Percentiles rank a stretch among this genome's conserved stretches.
Evolutionary conservation across 2,329 filamentous ascomycete genomes (phyloP).

Genomic region (Aspergillus terreus): DNA sequence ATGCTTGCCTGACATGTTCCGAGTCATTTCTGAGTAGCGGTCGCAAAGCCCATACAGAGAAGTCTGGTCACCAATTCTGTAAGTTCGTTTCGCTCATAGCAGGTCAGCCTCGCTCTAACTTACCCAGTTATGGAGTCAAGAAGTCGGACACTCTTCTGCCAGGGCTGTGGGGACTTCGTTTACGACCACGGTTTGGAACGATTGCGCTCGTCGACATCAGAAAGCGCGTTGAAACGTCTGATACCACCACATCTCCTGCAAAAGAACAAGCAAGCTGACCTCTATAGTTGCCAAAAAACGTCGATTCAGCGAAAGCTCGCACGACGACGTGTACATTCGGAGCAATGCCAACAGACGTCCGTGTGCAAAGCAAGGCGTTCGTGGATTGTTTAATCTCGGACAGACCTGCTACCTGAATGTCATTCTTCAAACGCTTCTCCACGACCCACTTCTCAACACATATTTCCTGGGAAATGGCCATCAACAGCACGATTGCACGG

Average conservation of each 20-base stretch:
- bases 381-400: conserved; percentile 96
- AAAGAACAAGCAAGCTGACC: not conserved
- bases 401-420: conserved; percentile 98
- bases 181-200: conserved; percentile 40
- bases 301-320: conserved; percentile 40
- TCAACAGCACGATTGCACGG: conserved; percentile 67
- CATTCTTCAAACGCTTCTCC: conserved; percentile 86
- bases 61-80: conserved; percentile 42
- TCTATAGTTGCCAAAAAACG: conserved; percentile 30
- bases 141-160: conserved; percentile 37
- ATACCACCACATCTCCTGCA: not conserved
- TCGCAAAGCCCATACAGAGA: conserved; percentile 33
- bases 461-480: conserved; percentile 93
- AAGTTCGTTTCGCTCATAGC: conserved; percentile 12
- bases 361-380: conserved; percentile 80
- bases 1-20: conserved; percentile 37
- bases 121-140: conserved; percentile 39
- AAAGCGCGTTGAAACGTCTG: conserved; percentile 19
- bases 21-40: conserved; percentile 28
- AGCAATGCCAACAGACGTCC: conserved; percentile 75
- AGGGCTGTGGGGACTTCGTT: conserved; percentile 39
- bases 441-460: conserved; percentile 86
- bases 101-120: conserved; percentile 6
- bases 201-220: conserved; percentile 23
- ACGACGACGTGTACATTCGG: conserved; percentile 73